These are phyloP conservation scores for Amesomyces nigricolor DNA, from an alignment of 2,329 filamentous ascomycete species.

Conservation along the genomic window DNA sequence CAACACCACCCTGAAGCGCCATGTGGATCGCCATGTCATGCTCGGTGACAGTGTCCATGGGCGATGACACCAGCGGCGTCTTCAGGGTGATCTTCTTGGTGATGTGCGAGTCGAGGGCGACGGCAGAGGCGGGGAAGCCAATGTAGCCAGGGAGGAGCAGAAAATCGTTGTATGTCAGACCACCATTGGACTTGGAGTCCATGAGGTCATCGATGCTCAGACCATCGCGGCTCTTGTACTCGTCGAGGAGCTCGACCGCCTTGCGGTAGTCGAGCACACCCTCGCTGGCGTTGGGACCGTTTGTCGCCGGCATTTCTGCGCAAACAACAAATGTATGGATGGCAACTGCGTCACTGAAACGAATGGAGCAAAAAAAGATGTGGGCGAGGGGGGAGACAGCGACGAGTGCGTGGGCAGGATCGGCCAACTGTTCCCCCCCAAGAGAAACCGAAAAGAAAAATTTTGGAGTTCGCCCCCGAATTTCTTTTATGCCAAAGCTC, in stretches of 20 bases:
- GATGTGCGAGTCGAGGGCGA: conserved; percentile 81
- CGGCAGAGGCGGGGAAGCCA: conserved; percentile 89
- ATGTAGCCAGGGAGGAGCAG: conserved; percentile 95
- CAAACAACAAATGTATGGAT: conserved; percentile 14
- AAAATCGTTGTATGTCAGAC: conserved; percentile 98
- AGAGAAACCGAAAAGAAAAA: conserved; percentile 24
- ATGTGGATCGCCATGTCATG: conserved; percentile 99
- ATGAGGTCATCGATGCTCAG: conserved; percentile 81
- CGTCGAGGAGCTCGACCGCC: conserved; percentile 74
- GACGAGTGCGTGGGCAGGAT: conserved; percentile 20
- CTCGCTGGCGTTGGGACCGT: conserved; percentile 54
- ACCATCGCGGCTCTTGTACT: conserved; percentile 78
- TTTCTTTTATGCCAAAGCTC: conserved; percentile 23
- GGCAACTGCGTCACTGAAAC: conserved; percentile 10
- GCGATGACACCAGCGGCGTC: conserved; percentile 93
- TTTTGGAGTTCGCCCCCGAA: conserved; percentile 16
- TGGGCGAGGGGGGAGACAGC: conserved; percentile 24
- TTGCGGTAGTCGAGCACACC: conserved; percentile 59
- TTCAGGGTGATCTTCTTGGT: conserved; percentile 95
- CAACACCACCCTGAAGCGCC: conserved; percentile 78
- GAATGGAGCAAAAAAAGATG: conserved; percentile 8
- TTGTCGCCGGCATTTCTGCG: conserved; percentile 63
- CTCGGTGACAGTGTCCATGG: conserved; percentile 99
- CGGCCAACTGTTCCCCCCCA: conserved; percentile 28
- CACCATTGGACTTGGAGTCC: conserved; percentile 85